Percentiles rank a stretch among this genome's conserved stretches.
phyloP scores from a whole-genome alignment of 768 basidiomycete species.

The Rhizopogon vinicolor region DNA sequence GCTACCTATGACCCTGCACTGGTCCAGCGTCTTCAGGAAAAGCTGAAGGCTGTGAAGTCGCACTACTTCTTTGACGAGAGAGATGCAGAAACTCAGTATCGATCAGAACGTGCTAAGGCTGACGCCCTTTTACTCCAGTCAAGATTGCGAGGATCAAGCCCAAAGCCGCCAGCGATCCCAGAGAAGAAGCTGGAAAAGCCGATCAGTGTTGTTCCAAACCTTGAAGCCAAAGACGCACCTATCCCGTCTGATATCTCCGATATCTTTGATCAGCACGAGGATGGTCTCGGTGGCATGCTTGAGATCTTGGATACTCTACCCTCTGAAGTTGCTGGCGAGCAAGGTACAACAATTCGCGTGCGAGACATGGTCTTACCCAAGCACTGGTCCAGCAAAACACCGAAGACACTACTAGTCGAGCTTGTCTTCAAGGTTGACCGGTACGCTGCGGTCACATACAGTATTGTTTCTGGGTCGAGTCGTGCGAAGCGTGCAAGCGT shows the following conservation, averaged over 20 bases:
- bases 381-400: conserved; percentile 77
- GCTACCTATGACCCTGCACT: conserved; percentile 21
- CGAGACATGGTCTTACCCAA: conserved; percentile 81
- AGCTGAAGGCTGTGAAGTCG: conserved; percentile 41
- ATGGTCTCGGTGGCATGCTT: conserved; percentile 58
- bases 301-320: conserved; percentile 68
- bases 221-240: neutral
- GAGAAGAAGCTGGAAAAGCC: neutral
- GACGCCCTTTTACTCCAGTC: conserved; percentile 42
- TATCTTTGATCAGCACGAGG: conserved; percentile 49
- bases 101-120: conserved; percentile 45
- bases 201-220: neutral
- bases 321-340: conserved; percentile 46
- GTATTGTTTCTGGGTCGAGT: conserved; percentile 59
- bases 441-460: conserved; percentile 72
- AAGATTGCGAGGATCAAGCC: conserved; percentile 29
- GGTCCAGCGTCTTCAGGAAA: conserved; percentile 37
- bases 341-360: conserved; percentile 49
- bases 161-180: neutral
- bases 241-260: conserved; percentile 25
- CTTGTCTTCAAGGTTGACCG: conserved; percentile 63
- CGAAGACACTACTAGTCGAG: conserved; percentile 69
- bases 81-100: conserved; percentile 59
- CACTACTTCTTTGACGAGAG: conserved; percentile 70
- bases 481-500: conserved; percentile 72